Evolutionary conservation across 352 stramenopile genomes (phyloP).

Genomic region (Pythium phragmitis): DNA sequence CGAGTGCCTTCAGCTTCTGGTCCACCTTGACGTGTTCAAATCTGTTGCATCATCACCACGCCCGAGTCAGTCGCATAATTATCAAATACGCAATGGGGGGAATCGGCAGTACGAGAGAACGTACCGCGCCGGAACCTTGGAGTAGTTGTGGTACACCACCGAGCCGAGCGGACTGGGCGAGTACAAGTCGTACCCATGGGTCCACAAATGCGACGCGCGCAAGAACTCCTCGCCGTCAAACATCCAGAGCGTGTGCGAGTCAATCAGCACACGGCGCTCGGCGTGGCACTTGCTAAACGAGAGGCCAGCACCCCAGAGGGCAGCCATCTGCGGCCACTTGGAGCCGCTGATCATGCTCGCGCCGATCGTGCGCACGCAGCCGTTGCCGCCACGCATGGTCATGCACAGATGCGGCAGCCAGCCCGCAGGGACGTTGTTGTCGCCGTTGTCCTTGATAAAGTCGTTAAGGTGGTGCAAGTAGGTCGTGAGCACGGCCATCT

Average conservation of each 20-base stretch:
- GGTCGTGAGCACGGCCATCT: slow-evolving; percentile 81
- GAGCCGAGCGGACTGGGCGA: slow-evolving; percentile 35
- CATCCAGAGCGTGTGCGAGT: slow-evolving; percentile 74
- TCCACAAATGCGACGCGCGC: slow-evolving; percentile 38
- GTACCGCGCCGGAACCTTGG: slow-evolving; percentile 34
- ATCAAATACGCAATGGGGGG: background rate
- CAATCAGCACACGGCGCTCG: slow-evolving; percentile 69
- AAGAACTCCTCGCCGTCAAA: slow-evolving; percentile 47
- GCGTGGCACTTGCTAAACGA: slow-evolving; percentile 87
- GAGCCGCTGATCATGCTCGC: slow-evolving; percentile 78
- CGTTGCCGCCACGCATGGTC: slow-evolving; percentile 64
- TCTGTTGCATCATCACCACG: slow-evolving; percentile 3
- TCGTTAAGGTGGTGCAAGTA: slow-evolving; percentile 85
- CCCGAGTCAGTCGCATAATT: background rate
- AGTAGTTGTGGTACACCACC: slow-evolving; percentile 53
- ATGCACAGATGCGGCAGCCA: slow-evolving; percentile 75
- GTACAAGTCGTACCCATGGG: slow-evolving; percentile 43
- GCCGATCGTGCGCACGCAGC: slow-evolving; percentile 68
- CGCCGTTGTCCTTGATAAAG: slow-evolving; percentile 75
- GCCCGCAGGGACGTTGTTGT: slow-evolving; percentile 51
- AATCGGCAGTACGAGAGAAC: background rate
- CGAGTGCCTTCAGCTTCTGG: slow-evolving; percentile 26
- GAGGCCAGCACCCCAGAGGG: slow-evolving; percentile 77
- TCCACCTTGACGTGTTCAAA: slow-evolving; percentile 43
- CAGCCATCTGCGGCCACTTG: slow-evolving; percentile 72